Evolutionary conservation across 768 basidiomycete species (phyloP).

Genomic region (Lactarius hatsudake): DNA sequence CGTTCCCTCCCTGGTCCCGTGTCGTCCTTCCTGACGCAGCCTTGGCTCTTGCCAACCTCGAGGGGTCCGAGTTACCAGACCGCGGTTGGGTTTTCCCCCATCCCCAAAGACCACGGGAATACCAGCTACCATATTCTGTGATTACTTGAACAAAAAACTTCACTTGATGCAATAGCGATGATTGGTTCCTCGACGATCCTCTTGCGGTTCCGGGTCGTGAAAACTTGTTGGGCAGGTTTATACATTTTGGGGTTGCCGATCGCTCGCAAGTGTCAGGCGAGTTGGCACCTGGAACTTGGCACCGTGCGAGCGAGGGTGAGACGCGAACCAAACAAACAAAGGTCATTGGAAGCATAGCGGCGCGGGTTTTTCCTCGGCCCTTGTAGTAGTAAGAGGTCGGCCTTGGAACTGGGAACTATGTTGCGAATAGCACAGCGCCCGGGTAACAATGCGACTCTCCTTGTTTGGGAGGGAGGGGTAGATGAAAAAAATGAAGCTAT

Average conservation of each 20-base stretch:
- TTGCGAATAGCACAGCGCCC: slow-evolving; percentile 3
- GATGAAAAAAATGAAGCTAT: slow-evolving; percentile 18
- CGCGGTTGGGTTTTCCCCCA: neutral
- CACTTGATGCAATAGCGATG: slow-evolving; percentile 4
- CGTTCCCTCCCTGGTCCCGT: slow-evolving; percentile 18
- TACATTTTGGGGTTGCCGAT: slow-evolving; percentile 28
- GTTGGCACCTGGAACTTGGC: slow-evolving; percentile 24
- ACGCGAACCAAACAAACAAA: slow-evolving; percentile 11
- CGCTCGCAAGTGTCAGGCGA: slow-evolving; percentile 25
- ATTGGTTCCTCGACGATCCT: slow-evolving; percentile 24
- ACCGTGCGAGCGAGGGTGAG: slow-evolving; percentile 7
- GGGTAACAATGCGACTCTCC: slow-evolving; percentile 3
- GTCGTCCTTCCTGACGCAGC: slow-evolving; percentile 6
- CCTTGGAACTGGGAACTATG: neutral
- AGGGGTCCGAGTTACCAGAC: neutral
- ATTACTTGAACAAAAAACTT: slow-evolving; percentile 17
- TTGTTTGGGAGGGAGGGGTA: neutral
- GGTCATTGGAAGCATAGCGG: slow-evolving; percentile 6
- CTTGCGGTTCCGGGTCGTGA: slow-evolving; percentile 13
- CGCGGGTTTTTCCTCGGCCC: slow-evolving; percentile 15
- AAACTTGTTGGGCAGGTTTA: slow-evolving; percentile 23
- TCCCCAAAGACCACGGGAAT: neutral
- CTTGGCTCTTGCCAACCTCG: slow-evolving; percentile 8
- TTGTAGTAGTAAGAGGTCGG: neutral
- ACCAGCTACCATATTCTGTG: neutral